A percentile compares a stretch with the other conserved stretches of the same genome.
Evolutionary conservation across 495 filamentous ascomycete species (phyloP).

Genomic region (Aspergillus conjunctus): DNA sequence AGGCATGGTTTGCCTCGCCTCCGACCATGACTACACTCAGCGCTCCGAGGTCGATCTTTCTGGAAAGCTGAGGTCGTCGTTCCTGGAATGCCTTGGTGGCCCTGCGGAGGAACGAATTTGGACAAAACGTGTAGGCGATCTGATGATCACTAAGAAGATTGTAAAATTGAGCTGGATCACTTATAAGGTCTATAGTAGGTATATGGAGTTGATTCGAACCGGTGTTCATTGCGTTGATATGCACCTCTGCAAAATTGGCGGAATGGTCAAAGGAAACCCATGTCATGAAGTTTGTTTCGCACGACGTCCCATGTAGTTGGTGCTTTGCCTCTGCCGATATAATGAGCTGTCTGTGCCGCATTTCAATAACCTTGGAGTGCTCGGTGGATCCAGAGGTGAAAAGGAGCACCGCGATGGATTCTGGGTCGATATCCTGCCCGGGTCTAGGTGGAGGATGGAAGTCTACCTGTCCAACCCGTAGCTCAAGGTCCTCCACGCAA

Average conservation of each 20-base stretch:
- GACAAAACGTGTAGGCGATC: constrained; percentile 53
- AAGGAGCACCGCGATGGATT: not conserved
- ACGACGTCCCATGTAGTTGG: not conserved
- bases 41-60: constrained; percentile 22
- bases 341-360: constrained; percentile 50
- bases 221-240: constrained; percentile 21
- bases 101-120: constrained; percentile 55
- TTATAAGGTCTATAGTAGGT: constrained; percentile 40
- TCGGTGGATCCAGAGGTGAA: constrained; percentile 62
- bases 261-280: constrained; percentile 61
- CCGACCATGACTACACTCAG: constrained; percentile 39
- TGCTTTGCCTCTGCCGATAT: constrained; percentile 49
- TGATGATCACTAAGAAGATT: constrained; percentile 43
- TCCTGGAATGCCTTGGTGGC: constrained; percentile 8
- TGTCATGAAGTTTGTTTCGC: constrained; percentile 41
- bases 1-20: no score
- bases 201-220: constrained; percentile 53
- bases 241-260: constrained; percentile 52
- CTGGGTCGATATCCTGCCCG: not conserved
- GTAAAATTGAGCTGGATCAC: constrained; percentile 43
- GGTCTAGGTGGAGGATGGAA: not conserved
- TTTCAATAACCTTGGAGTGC: constrained; percentile 53
- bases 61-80: constrained; percentile 1
- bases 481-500: not conserved
- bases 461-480: no score